Evolutionary conservation across 495 filamentous ascomycete species (phyloP).

Genomic region (Penicillium goetzii): DNA sequence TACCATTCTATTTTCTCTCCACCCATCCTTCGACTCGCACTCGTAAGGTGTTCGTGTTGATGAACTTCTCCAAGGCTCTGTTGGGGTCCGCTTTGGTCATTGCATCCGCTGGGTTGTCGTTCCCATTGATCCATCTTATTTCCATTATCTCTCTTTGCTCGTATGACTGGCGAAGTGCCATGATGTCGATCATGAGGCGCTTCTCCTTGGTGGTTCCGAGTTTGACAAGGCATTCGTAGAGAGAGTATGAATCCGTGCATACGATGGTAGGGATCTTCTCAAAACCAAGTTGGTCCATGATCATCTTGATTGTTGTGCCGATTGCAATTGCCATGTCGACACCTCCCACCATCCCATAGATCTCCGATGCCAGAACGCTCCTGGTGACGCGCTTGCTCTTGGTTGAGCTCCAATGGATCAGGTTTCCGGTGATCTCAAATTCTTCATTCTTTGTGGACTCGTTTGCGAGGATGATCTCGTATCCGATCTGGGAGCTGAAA

Average conservation of each 20-base stretch:
- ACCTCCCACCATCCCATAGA: slow-evolving; percentile 7
- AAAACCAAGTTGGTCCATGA: slow-evolving; percentile 9
- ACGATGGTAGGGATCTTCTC: neutral
- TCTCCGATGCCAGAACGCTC: slow-evolving; percentile 1
- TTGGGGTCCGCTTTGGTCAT: neutral
- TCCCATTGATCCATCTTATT: slow-evolving; percentile 9
- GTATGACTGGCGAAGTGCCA: slow-evolving; percentile 3
- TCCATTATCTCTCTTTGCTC: slow-evolving; percentile 9
- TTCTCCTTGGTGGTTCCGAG: neutral
- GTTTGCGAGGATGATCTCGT: neutral
- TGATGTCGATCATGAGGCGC: neutral
- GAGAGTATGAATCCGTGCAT: neutral
- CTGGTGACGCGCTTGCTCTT: neutral
- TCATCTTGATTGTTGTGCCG: slow-evolving; percentile 9
- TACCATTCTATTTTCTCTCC: neutral
- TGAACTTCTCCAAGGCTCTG: neutral
- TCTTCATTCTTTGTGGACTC: neutral
- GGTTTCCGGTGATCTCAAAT: neutral
- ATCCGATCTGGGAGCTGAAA: neutral
- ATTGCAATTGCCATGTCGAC: slow-evolving; percentile 11
- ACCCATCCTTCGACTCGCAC: neutral
- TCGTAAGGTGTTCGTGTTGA: neutral
- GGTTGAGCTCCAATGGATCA: neutral
- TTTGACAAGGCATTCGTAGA: neutral
- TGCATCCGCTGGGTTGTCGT: neutral